These are phyloP conservation scores for Aspergillus amoenus DNA, from an alignment of 2,329 filamentous ascomycete genomes.

Conservation along the genomic window DNA sequence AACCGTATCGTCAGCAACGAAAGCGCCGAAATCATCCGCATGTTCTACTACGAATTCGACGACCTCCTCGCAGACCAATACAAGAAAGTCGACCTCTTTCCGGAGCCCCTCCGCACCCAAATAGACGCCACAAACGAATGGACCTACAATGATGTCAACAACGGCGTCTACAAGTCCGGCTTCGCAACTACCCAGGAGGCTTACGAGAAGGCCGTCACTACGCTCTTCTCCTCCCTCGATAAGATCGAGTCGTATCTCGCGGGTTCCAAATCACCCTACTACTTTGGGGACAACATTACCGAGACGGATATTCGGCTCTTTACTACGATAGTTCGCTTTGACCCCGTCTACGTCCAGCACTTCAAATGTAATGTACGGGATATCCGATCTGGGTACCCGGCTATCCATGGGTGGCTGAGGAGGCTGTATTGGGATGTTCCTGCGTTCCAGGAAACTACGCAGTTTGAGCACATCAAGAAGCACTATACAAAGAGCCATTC, in stretches of 20 bases:
- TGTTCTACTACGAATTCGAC: constrained; percentile 83
- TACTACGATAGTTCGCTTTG: constrained; percentile 71
- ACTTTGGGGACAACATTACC: constrained; percentile 72
- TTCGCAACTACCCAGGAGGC: constrained; percentile 82
- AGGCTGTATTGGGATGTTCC: constrained; percentile 79
- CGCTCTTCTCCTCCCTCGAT: constrained; percentile 76
- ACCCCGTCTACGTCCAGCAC: constrained; percentile 78
- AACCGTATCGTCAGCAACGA: constrained; percentile 82
- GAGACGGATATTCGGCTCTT: constrained; percentile 79
- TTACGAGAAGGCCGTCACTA: constrained; percentile 71
- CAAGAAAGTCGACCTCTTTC: constrained; percentile 66
- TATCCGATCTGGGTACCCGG: constrained; percentile 79
- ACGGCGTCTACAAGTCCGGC: constrained; percentile 60
- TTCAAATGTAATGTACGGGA: constrained; percentile 82
- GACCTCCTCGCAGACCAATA: constrained; percentile 61
- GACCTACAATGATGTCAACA: constrained; percentile 67
- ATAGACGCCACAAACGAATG: constrained; percentile 80
- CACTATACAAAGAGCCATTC: constrained; percentile 67
- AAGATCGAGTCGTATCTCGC: constrained; percentile 70
- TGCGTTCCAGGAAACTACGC: constrained; percentile 78
- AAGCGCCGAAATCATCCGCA: constrained; percentile 84
- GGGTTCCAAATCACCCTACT: constrained; percentile 56
- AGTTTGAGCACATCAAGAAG: constrained; percentile 94
- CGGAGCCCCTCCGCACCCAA: constrained; percentile 58
- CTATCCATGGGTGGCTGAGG: constrained; percentile 77